Percentiles rank a stretch among this genome's conserved stretches.
Conservation (phyloP, 441 rosid genomes). For the Viola pubescens region DNA sequence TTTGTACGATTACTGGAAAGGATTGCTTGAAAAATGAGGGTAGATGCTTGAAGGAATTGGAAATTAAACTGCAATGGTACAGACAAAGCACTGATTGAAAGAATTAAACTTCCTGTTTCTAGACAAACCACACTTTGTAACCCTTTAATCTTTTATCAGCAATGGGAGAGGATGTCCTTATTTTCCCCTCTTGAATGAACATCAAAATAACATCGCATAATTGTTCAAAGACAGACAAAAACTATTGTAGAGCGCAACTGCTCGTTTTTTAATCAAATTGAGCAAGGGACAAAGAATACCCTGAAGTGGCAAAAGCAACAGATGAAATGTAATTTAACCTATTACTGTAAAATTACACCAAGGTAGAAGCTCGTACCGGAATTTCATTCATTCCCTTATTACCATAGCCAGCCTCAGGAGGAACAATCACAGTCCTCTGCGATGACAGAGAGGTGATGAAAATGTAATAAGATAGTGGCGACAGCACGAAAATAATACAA, state of each 20-base stretch:
- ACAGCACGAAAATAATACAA: not conserved
- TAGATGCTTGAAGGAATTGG: not conserved
- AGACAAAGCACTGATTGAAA: not conserved
- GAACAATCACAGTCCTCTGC: slow-evolving; percentile 82
- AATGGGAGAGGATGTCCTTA: no score
- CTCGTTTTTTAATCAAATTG: no score
- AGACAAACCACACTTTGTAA: no score
- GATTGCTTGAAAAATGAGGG: not conserved
- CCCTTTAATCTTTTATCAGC: no score
- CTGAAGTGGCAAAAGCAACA: no score
- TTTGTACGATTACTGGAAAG: not conserved
- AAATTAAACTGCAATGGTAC: not conserved
- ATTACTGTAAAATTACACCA: not conserved
- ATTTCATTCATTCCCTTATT: slow-evolving; percentile 86
- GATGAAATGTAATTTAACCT: not conserved
- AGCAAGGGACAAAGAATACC: no score
- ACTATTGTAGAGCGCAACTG: no score
- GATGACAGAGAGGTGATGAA: slow-evolving; percentile 7
- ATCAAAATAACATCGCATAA: no score
- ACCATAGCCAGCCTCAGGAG: slow-evolving; percentile 86
- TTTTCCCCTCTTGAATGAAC: no score
- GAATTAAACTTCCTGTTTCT: no score
- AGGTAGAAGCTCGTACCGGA: slow-evolving; percentile 39
- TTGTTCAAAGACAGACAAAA: no score
- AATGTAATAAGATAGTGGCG: not conserved